Conservation (phyloP, 139 green algal species). For the Monoraphidium neglectum region DNA sequence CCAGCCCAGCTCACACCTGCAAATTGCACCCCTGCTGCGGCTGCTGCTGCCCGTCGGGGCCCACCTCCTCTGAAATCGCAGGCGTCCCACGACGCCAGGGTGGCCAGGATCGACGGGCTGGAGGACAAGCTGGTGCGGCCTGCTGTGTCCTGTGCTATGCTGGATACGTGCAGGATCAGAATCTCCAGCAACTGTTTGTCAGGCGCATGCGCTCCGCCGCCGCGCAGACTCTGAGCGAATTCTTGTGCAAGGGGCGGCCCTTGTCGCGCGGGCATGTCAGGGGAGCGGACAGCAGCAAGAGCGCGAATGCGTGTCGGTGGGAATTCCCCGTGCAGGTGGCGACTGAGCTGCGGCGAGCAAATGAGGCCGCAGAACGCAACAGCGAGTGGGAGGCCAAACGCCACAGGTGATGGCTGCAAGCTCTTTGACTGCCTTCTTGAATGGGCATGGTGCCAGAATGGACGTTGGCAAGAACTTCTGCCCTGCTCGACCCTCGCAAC, state of each 20-base stretch:
- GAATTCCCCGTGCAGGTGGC: constrained; percentile 3
- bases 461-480: neutral
- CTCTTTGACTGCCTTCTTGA: neutral
- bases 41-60: neutral
- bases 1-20: neutral
- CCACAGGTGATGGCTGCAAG: constrained; percentile 14
- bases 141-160: too few species aligned
- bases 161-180: too few species aligned
- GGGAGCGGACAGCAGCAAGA: too few species aligned
- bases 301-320: too few species aligned
- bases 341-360: constrained; percentile 46
- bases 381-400: constrained; percentile 34
- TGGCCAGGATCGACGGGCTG: constrained; percentile 66
- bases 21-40: neutral
- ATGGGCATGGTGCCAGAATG: neutral
- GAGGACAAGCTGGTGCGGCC: constrained; percentile 64
- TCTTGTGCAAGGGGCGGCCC: too few species aligned
- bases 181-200: too few species aligned
- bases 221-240: too few species aligned
- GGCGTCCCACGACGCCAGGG: constrained; percentile 70
- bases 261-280: too few species aligned
- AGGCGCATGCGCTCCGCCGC: too few species aligned
- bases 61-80: constrained; percentile 28
- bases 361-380: constrained; percentile 43
- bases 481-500: neutral